Conservation (phyloP, 495 filamentous ascomycete genomes). For the Lichina pygmaea region DNA sequence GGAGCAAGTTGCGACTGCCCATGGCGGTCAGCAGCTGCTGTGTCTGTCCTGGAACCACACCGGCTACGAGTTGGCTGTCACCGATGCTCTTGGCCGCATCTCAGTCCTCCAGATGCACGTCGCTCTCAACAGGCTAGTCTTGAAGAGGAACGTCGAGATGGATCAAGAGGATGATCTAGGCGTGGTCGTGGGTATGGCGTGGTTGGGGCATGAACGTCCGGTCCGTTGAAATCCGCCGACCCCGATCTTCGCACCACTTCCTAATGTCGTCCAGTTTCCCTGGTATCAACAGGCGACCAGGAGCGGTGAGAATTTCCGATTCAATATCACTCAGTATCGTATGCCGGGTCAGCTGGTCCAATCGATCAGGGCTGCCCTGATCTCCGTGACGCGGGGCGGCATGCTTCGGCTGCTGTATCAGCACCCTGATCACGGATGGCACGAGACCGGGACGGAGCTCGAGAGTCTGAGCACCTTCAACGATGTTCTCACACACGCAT, state of each 20-base stretch:
- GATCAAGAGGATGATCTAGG: conserved; percentile 44
- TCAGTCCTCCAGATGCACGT: conserved; percentile 34
- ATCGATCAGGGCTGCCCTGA: conserved; percentile 33
- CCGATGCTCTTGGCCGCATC: conserved; percentile 48
- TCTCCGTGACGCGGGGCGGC: conserved; percentile 45
- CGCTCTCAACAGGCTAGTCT: conserved; percentile 36
- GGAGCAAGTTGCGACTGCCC: conserved; percentile 16
- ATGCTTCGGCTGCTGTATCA: conserved; percentile 45
- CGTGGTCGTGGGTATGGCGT: conserved; percentile 59
- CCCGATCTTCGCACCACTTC: conserved; percentile 1
- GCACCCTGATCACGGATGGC: conserved; percentile 33
- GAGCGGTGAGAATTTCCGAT: conserved; percentile 22
- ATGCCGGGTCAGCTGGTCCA: conserved; percentile 40
- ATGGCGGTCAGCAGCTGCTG: conserved; percentile 27
- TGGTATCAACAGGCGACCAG: conserved; percentile 18
- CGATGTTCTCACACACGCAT: conserved; percentile 53
- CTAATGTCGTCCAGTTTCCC: conserved; percentile 1
- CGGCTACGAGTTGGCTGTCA: conserved; percentile 45
- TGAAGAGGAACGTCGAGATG: conserved; percentile 22
- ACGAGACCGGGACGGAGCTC: conserved; percentile 36
- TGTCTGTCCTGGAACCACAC: conserved; percentile 62
- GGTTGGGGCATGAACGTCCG: conserved; percentile 38
- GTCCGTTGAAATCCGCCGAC: conserved; percentile 10
- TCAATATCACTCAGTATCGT: conserved; percentile 19
- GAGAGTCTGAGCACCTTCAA: conserved; percentile 41